These are phyloP conservation scores for Metschnikowia amazonensis DNA, from an alignment of 805 yeast genomes.

Conservation along the genomic window DNA sequence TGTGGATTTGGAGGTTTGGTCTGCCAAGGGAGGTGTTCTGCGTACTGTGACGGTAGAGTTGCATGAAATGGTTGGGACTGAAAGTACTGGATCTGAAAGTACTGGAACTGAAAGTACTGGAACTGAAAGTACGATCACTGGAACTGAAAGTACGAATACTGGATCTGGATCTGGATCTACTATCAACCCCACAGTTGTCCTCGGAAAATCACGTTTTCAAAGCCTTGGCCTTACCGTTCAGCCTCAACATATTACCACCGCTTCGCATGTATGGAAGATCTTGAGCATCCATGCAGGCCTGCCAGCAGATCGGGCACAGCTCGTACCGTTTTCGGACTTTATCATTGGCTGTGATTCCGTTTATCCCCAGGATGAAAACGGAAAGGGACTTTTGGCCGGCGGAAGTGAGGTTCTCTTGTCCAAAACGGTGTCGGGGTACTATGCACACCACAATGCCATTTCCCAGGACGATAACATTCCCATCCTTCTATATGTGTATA, in stretches of 20 bases:
- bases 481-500: constrained; percentile 60
- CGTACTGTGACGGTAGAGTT: constrained; percentile 29
- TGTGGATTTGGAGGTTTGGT: constrained; percentile 68
- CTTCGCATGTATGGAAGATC: constrained; percentile 86
- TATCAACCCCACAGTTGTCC: not conserved
- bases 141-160: too few relatives aligned
- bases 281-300: constrained; percentile 66
- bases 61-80: too few relatives aligned
- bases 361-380: constrained; percentile 54
- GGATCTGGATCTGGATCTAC: too few relatives aligned
- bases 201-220: constrained; percentile 36
- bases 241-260: constrained; percentile 68
- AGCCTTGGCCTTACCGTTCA: constrained; percentile 67
- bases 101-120: too few relatives aligned
- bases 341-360: constrained; percentile 64
- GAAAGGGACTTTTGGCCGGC: constrained; percentile 65
- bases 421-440: constrained; percentile 57
- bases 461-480: constrained; percentile 35
- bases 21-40: constrained; percentile 73
- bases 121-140: too few relatives aligned
- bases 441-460: constrained; percentile 42
- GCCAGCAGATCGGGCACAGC: constrained; percentile 81
- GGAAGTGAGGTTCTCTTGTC: constrained; percentile 85
- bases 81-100: too few relatives aligned
- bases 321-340: constrained; percentile 82